Evolutionary conservation across 257 asterid genomes (phyloP).

Genomic region (Primulina eburnea): DNA sequence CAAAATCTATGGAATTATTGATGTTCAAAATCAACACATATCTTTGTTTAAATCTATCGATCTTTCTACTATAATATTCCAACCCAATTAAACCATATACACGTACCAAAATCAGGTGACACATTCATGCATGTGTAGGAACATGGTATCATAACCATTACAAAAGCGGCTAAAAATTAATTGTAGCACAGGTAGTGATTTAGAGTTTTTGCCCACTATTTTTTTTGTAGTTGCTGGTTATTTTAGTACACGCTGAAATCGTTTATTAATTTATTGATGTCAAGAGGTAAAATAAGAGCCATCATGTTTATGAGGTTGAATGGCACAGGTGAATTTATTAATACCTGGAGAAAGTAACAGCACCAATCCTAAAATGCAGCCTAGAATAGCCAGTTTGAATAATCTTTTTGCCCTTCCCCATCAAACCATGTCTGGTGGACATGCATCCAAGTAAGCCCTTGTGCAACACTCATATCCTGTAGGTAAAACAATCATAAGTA

Average conservation of each 20-base stretch:
- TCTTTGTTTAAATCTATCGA: not conserved
- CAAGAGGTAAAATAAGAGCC: not conserved
- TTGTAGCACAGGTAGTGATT: not conserved
- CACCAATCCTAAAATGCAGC: not conserved
- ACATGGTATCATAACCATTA: not conserved
- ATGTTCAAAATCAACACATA: not conserved
- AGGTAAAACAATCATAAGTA: conserved; percentile 17
- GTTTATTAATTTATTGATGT: not conserved
- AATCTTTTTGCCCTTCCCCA: conserved; percentile 45
- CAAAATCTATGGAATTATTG: not conserved
- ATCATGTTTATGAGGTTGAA: not conserved
- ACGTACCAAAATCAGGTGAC: no score
- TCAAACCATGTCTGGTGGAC: conserved; percentile 84
- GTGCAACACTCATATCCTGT: conserved; percentile 62
- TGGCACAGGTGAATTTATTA: not conserved
- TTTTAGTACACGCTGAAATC: not conserved
- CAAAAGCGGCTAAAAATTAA: not conserved
- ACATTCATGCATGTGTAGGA: no score
- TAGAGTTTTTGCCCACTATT: not conserved
- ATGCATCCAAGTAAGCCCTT: conserved; percentile 75
- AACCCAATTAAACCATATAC: not conserved
- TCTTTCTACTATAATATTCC: not conserved
- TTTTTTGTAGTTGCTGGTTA: no score
- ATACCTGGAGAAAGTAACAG: not conserved
- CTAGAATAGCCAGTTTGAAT: conserved; percentile 54